Conservation (phyloP, 352 stramenopile genomes). For the Phytophthora palmivora region DNA sequence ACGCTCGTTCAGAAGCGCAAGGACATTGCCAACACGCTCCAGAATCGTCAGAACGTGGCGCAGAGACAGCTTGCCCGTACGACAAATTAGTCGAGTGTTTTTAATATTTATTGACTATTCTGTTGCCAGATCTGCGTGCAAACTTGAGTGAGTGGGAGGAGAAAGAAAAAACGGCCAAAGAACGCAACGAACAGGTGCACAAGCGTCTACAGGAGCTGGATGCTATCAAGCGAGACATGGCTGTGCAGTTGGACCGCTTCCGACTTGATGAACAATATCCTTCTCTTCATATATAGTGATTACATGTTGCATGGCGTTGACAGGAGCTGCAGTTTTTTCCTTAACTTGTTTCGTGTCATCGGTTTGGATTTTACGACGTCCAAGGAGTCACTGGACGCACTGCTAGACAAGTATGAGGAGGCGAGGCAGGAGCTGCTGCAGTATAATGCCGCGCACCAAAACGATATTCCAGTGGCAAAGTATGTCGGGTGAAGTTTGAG, state of each 20-base stretch:
- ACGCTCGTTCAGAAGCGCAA: conserved; percentile 65
- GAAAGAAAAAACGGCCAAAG: conserved; percentile 48
- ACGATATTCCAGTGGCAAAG: conserved; percentile 78
- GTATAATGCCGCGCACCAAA: conserved; percentile 67
- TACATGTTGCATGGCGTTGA: conserved; percentile 10
- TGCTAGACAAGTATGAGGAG: conserved; percentile 77
- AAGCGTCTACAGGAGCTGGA: conserved; percentile 73
- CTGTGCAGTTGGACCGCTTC: conserved; percentile 68
- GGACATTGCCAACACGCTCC: conserved; percentile 56
- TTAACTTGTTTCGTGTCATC: conserved; percentile 27
- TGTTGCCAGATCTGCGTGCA: conserved; percentile 51
- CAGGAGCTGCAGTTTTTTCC: conserved; percentile 19
- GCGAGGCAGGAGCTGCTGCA: conserved; percentile 64
- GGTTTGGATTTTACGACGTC: conserved; percentile 44
- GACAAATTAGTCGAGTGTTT: conserved; percentile 9
- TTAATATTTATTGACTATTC: conserved; percentile 1
- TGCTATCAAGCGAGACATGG: conserved; percentile 68
- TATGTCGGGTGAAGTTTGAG: conserved; percentile 22
- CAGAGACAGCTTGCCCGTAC: conserved; percentile 69
- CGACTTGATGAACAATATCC: conserved; percentile 77
- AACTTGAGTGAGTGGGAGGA: conserved; percentile 77
- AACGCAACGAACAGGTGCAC: conserved; percentile 61
- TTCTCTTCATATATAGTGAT: conserved; percentile 15
- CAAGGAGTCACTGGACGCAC: conserved; percentile 62
- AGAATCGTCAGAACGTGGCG: conserved; percentile 51